Percentiles rank a stretch among this genome's conserved stretches.
Conservation (phyloP, 345 rosid genomes). For the Triadica sebifera region DNA sequence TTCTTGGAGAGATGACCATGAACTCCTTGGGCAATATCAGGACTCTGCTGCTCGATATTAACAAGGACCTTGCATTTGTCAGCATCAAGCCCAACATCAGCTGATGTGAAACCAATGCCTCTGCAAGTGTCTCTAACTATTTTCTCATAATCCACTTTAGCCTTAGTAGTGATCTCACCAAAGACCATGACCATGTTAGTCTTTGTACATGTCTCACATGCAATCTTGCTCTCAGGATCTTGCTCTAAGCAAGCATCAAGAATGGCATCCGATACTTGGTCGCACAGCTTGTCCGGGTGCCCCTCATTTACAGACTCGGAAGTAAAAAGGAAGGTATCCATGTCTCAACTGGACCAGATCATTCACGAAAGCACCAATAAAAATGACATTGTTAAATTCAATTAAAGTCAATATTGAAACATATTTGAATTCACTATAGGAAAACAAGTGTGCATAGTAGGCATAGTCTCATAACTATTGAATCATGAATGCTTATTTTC, state of each 20-base stretch:
- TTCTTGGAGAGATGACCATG: slow-evolving; percentile 75
- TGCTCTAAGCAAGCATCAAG: slow-evolving; percentile 82
- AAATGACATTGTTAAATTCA: background rate
- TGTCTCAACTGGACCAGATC: slow-evolving; percentile 27
- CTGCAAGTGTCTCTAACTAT: slow-evolving; percentile 75
- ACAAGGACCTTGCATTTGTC: slow-evolving; percentile 72
- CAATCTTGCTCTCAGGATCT: slow-evolving; percentile 83
- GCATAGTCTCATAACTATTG: background rate
- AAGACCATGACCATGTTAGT: slow-evolving; percentile 85
- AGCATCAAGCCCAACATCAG: slow-evolving; percentile 80
- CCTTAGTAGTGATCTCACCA: slow-evolving; percentile 80
- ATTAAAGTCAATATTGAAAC: background rate
- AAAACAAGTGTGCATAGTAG: no score
- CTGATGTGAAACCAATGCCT: slow-evolving; percentile 61
- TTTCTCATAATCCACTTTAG: slow-evolving; percentile 65
- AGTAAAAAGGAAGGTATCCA: slow-evolving; percentile 78
- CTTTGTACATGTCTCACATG: slow-evolving; percentile 81
- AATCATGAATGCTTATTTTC: background rate
- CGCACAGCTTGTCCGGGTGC: slow-evolving; percentile 82
- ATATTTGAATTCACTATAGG: background rate
- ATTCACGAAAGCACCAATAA: background rate
- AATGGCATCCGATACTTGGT: slow-evolving; percentile 79
- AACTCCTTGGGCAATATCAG: slow-evolving; percentile 81
- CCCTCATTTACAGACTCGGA: slow-evolving; percentile 86
- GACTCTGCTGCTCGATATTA: slow-evolving; percentile 76